A percentile compares a stretch with the other conserved stretches of the same genome.
Conservation (phyloP, 164 flowering plant species). For the Nymphaea thermarum region DNA sequence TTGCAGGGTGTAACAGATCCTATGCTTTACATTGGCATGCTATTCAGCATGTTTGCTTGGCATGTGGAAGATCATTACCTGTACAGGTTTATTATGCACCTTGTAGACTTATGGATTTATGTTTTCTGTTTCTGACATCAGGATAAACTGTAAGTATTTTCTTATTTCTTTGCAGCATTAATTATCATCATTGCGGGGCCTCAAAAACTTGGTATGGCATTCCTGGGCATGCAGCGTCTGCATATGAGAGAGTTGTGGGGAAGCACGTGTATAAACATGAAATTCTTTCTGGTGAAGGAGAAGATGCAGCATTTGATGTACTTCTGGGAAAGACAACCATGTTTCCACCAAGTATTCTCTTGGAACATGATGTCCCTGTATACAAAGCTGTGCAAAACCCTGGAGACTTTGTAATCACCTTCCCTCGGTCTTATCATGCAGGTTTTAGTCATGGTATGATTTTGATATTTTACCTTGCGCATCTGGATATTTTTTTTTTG, state of each 20-base stretch:
- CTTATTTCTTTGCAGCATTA: slow-evolving; percentile 45
- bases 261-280: slow-evolving; percentile 67
- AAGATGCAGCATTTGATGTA: slow-evolving; percentile 87
- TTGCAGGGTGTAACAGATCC: slow-evolving; percentile 98
- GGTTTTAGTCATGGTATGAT: slow-evolving; percentile 95
- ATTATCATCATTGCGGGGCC: slow-evolving; percentile 97
- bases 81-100: slow-evolving; percentile 51
- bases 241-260: slow-evolving; percentile 83
- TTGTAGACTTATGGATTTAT: neutral
- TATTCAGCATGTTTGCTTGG: slow-evolving; percentile 99
- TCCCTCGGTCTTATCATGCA: slow-evolving; percentile 96
- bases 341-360: slow-evolving; percentile 81
- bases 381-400: slow-evolving; percentile 91
- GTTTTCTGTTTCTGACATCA: neutral
- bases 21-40: slow-evolving; percentile 99
- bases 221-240: slow-evolving; percentile 83
- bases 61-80: slow-evolving; percentile 98
- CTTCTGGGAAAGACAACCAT: slow-evolving; percentile 92
- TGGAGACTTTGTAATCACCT: slow-evolving; percentile 87
- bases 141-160: neutral
- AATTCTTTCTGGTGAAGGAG: slow-evolving; percentile 63
- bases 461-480: neutral
- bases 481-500: neutral
- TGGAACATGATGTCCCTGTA: slow-evolving; percentile 72
- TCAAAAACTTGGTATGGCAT: slow-evolving; percentile 98